A percentile compares a stretch with the other conserved stretches of the same genome.
These are phyloP conservation scores for Monosporascus ibericus DNA, from an alignment of 2,329 filamentous ascomycete genomes.

Conservation along the genomic window DNA sequence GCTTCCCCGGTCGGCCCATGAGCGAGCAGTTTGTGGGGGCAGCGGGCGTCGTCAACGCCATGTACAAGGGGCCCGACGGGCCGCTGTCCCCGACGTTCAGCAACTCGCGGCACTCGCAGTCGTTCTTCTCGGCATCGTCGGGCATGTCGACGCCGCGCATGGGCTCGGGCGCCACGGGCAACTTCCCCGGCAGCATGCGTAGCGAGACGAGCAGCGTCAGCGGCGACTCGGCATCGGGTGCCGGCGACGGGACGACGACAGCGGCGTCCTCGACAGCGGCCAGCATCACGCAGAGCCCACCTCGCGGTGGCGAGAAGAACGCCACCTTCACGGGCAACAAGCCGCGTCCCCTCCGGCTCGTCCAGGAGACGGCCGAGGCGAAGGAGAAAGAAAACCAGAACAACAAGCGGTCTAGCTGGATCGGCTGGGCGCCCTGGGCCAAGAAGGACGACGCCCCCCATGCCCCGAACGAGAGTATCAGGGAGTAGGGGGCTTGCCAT, in stretches of 20 bases:
- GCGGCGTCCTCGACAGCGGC: not conserved
- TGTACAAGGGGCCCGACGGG: conserved; percentile 72
- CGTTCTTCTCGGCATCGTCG: conserved; percentile 48
- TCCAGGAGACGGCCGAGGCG: conserved; percentile 70
- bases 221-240: conserved; percentile 56
- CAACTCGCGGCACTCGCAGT: conserved; percentile 54
- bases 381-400: conserved; percentile 39
- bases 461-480: not conserved
- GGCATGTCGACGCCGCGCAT: conserved; percentile 16
- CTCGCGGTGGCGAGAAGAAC: conserved; percentile 45
- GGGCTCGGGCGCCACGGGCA: conserved; percentile 40
- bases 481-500: too few relatives aligned
- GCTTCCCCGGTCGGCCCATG: conserved; percentile 45
- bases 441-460: conserved; percentile 43
- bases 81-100: conserved; percentile 54
- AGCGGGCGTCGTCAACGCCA: conserved; percentile 76
- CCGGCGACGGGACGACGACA: conserved; percentile 45
- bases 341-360: conserved; percentile 76
- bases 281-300: conserved; percentile 39
- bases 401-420: conserved; percentile 60
- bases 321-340: conserved; percentile 63
- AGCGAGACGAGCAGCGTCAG: conserved; percentile 60
- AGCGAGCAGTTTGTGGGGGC: conserved; percentile 58
- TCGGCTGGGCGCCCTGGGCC: conserved; percentile 48
- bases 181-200: conserved; percentile 63